Evolutionary conservation across 2,329 filamentous ascomycete genomes (phyloP).

Genomic region (Colletotrichum tanaceti): DNA sequence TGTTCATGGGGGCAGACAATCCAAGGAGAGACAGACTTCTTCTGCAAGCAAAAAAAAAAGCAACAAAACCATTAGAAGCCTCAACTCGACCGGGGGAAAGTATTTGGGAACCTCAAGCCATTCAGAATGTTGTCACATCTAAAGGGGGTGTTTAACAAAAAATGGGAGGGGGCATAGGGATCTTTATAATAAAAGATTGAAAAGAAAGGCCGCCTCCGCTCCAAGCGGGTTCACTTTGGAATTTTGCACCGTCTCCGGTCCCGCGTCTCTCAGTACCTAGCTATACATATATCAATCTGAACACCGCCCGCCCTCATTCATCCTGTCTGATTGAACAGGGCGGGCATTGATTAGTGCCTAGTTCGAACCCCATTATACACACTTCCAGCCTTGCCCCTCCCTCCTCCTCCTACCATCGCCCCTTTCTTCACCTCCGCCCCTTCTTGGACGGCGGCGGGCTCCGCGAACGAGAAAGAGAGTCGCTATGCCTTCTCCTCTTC

Average conservation of each 20-base stretch:
- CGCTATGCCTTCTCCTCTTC: slow-evolving; percentile 43
- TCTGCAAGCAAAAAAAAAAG: too few relatives aligned
- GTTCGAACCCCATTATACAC: slow-evolving; percentile 41
- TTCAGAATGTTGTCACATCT: too few relatives aligned
- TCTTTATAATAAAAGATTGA: neutral
- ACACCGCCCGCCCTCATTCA: neutral
- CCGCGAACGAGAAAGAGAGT: slow-evolving; percentile 43
- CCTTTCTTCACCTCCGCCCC: slow-evolving; percentile 44
- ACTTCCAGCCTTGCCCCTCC: slow-evolving; percentile 5
- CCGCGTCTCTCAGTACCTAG: slow-evolving; percentile 7
- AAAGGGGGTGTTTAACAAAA: too few relatives aligned
- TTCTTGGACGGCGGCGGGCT: slow-evolving; percentile 44
- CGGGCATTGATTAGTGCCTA: neutral
- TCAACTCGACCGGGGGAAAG: too few relatives aligned
- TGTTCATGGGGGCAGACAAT: too few relatives aligned
- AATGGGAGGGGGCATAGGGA: too few relatives aligned
- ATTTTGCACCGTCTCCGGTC: neutral
- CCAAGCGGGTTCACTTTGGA: neutral
- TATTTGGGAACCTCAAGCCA: too few relatives aligned
- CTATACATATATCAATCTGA: slow-evolving; percentile 25
- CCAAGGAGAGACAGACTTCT: too few relatives aligned
- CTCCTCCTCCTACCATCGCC: neutral
- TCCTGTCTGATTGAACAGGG: too few relatives aligned
- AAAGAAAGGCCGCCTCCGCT: neutral
- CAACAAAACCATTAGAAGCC: too few relatives aligned